Base-by-base conservation (phyloP, 768 basidiomycete species). In the Lactifluus volemus region DNA sequence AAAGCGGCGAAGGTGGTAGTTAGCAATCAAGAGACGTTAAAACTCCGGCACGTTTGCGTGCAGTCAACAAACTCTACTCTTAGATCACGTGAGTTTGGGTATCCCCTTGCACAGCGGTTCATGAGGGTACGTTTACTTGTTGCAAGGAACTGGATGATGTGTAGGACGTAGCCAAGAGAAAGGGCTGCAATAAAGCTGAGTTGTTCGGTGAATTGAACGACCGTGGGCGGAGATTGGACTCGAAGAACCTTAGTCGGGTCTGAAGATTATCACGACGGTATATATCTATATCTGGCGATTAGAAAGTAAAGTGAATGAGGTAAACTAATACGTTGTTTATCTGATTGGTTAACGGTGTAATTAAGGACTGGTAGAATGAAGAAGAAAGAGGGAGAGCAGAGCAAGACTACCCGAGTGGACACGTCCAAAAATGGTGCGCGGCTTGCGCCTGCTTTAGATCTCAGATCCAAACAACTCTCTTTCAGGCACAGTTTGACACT, bases 1-100 rank as follows among this genome's bases (percentile, higher is more conserved):
- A 64, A 62, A 65, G 64, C 67, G 68, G 64, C 72, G 79, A 76
- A 76, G 74, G 73, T 80, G 73, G 77, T 78, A 77, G 79, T 80
- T 74, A 68, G 73, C 73, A 70, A 53, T 49, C 47, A 65, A 66
- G 65, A 65, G 65, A 65, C 58, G 65, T 66, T 66, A 48, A 66
- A 65, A 66, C 63, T 66, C 65, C 65, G 65, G 64, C 65, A 65
- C 63, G 60, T 66, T 60, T 65, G 53, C 47, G 53, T 57, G 54
- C 64, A 56, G 63, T 66, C 65, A 66, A 66, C 65, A 65, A 66
- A 66, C 65, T 65, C 58, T 66, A 66, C 60, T 65, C 65, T 54
- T 55, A 61, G 65, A 59, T 66, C 65, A 66, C 65, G 65, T 66
- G 65, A 62, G 63, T 7, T 34, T 59, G 59, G 39, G 38, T 38